These are phyloP conservation scores for Sporothrix pallida DNA, from an alignment of 2,329 filamentous ascomycete genomes.

Conservation along the genomic window DNA sequence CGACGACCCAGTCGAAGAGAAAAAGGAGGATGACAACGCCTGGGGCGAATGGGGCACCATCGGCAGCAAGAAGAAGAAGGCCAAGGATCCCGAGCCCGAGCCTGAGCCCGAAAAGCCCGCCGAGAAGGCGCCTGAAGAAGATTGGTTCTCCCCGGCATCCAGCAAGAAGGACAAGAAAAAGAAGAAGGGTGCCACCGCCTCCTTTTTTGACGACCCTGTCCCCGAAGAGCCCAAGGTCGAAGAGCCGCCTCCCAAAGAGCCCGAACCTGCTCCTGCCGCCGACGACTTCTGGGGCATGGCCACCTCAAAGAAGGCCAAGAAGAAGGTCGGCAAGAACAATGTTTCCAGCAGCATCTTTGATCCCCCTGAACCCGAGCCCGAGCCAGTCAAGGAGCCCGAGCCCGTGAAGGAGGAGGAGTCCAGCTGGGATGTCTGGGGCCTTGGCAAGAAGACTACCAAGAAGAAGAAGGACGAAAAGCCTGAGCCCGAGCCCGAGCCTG, in stretches of 20 bases:
- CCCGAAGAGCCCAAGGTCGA: slow-evolving; percentile 33
- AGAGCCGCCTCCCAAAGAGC: slow-evolving; percentile 31
- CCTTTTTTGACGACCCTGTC: slow-evolving; percentile 35
- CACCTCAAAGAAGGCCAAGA: slow-evolving; percentile 49
- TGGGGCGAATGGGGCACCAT: slow-evolving; percentile 47
- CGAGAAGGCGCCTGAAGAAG: slow-evolving; percentile 42
- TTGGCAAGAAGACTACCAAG: slow-evolving; percentile 55
- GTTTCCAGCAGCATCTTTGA: slow-evolving; percentile 35
- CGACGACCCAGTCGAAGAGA: slow-evolving; percentile 44
- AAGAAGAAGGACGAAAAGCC: slow-evolving; percentile 38
- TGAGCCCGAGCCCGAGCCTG: slow-evolving; percentile 32
- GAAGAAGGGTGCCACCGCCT: slow-evolving; percentile 41
- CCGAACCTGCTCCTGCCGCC: slow-evolving; percentile 38
- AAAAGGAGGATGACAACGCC: slow-evolving; percentile 44
- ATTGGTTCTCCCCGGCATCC: slow-evolving; percentile 42
- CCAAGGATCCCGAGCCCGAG: slow-evolving; percentile 41
- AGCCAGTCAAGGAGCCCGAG: slow-evolving; percentile 34
- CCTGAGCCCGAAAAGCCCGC: slow-evolving; percentile 34
- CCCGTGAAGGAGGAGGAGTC: slow-evolving; percentile 38
- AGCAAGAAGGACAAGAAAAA: slow-evolving; percentile 56
- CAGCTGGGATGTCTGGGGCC: slow-evolving; percentile 51
- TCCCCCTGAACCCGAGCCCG: slow-evolving; percentile 32
- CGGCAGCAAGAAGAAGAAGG: slow-evolving; percentile 53
- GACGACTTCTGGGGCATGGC: slow-evolving; percentile 43
- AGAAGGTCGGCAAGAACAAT: slow-evolving; percentile 48